Percentiles rank a stretch among this genome's conserved stretches.
These are phyloP conservation scores for Astathelohania contejeani DNA, from an alignment of 371 early-diverging fungal species.

Conservation along the genomic window DNA sequence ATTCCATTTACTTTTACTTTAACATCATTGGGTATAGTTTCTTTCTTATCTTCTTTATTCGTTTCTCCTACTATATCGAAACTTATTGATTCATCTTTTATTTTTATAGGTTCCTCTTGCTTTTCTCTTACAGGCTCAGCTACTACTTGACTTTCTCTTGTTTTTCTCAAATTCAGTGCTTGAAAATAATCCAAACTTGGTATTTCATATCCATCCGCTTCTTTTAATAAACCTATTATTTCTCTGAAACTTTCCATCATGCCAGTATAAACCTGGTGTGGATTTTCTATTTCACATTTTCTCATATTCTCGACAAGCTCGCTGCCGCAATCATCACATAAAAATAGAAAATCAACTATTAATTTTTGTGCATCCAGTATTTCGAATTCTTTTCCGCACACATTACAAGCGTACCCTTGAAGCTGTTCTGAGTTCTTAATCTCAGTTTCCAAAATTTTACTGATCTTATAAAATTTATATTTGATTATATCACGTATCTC, in stretches of 20 bases:
- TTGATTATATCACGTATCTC: constrained; percentile 50
- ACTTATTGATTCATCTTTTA: constrained; percentile 1
- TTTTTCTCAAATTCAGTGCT: constrained; percentile 29
- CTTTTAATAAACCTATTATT: constrained; percentile 46
- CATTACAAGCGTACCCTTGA: constrained; percentile 34
- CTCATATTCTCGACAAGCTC: constrained; percentile 42
- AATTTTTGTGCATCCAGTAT: constrained; percentile 49
- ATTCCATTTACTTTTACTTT: constrained; percentile 34
- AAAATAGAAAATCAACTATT: constrained; percentile 45
- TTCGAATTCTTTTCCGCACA: constrained; percentile 46
- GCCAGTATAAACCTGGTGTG: constrained; percentile 17
- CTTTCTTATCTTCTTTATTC: background rate
- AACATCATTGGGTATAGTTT: background rate
- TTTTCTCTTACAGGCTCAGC: constrained; percentile 2
- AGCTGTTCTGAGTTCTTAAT: constrained; percentile 21
- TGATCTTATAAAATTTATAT: constrained; percentile 53
- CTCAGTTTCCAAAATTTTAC: constrained; percentile 41
- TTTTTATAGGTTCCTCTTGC: constrained; percentile 6
- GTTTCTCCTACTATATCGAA: background rate
- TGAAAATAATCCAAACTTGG: constrained; percentile 47
- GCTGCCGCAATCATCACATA: constrained; percentile 48
- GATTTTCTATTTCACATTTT: constrained; percentile 16
- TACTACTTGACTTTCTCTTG: constrained; percentile 1
- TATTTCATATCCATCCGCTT: constrained; percentile 44
- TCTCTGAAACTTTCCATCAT: constrained; percentile 39